A percentile compares a stretch with the other conserved stretches of the same genome.
Conservation (phyloP, 371 early-diverging fungal species). For the Mucor mucedo region DNA sequence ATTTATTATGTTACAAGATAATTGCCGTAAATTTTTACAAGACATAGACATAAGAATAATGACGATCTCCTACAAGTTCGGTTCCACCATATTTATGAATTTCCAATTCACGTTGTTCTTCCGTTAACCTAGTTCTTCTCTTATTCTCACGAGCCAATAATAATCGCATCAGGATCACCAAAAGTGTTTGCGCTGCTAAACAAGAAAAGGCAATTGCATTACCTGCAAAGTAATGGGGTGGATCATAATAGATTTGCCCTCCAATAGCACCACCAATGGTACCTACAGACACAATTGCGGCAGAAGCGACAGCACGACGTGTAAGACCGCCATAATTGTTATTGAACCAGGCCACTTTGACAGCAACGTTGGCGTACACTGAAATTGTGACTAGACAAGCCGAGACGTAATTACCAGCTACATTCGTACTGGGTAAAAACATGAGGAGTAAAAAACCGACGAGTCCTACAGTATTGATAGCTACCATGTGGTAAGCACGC, state of each 20-base stretch:
- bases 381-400: slow-evolving; percentile 36
- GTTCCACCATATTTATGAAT: slow-evolving; percentile 43
- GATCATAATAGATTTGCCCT: slow-evolving; percentile 45
- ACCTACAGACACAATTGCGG: slow-evolving; percentile 42
- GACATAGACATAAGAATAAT: slow-evolving; percentile 37
- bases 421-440: slow-evolving; percentile 24
- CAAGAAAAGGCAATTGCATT: slow-evolving; percentile 39
- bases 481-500: slow-evolving; percentile 37
- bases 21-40: slow-evolving; percentile 6
- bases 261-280: slow-evolving; percentile 46
- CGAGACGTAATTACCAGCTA: slow-evolving; percentile 30
- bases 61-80: slow-evolving; percentile 54
- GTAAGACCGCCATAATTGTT: slow-evolving; percentile 46
- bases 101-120: slow-evolving; percentile 33
- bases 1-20: too few species aligned
- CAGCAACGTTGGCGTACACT: slow-evolving; percentile 45
- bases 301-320: slow-evolving; percentile 45
- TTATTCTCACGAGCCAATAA: slow-evolving; percentile 39
- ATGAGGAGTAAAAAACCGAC: slow-evolving; percentile 39
- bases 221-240: slow-evolving; percentile 35
- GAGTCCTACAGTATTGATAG: slow-evolving; percentile 27
- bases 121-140: slow-evolving; percentile 29
- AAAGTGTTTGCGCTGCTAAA: slow-evolving; percentile 32
- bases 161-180: slow-evolving; percentile 23
- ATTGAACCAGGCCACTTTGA: slow-evolving; percentile 46